Evolutionary conservation across 257 asterid species (phyloP), one percentile per base, ranked within the genome.

Genomic region (Anisodus tanguticus): DNA sequence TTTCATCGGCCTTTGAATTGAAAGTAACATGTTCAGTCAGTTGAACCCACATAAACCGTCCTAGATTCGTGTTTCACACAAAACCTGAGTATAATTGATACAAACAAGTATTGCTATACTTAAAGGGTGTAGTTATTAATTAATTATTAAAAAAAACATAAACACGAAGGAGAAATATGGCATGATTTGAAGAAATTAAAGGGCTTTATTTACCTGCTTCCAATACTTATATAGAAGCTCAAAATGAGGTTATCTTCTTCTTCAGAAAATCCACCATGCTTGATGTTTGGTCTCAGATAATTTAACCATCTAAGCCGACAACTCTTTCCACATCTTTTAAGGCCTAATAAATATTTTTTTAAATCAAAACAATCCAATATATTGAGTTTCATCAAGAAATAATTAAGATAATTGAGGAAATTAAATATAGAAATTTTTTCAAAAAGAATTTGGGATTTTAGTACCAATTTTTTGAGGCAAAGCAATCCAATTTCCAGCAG

Each of bases 401-500:
- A 9, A 58, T 64, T 4, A 16, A 55, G 4, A 59, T 8, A 9
- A 58, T 64, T 4, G 11, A 55, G 4, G 12, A 8, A 39, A 11
- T 45, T 7, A 81, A 16, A 47, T 0, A 2, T 31, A 67, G 45
- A 47, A 12, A 84, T 47, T 53, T 47, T 53, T 47, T 53, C 1
- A 51, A 16, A 31, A 19, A 31, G 47, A 37, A 11, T 16, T 19
- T 3, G 10, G 9, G 74, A 37, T 12, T 8, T 26, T 41, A 2
- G 4, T 88, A 93, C 97, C 97, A 45, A 93, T 92, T 87, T 93
- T 93, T 80, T 86, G 93, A 81, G 97, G 97, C 83, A 93, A 85
- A 68, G 97, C 94, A 84, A 93, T 93, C 97, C 97, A 93, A 88
- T 92, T 93, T 9, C 95, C 97, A 12, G 93, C 95, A 72, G 94